Evolutionary conservation across 345 rosid genomes (phyloP).

Genomic region (Aegle marmelos): DNA sequence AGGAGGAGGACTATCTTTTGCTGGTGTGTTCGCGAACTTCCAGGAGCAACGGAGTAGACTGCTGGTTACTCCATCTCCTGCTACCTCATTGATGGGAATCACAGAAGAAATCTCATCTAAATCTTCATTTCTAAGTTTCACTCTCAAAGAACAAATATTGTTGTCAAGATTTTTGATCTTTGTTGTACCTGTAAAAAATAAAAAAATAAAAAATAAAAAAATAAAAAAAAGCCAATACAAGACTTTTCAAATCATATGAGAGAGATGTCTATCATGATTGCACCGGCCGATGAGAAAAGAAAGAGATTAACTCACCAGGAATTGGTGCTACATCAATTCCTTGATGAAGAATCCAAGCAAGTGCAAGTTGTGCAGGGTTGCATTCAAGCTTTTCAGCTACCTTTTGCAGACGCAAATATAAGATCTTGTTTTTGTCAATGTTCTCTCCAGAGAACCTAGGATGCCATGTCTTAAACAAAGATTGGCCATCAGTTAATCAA

Average conservation of each 20-base stretch:
- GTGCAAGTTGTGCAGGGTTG: slow-evolving; percentile 37
- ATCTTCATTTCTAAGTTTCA: slow-evolving; percentile 29
- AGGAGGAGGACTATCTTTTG: not conserved
- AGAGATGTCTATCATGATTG: too few relatives aligned
- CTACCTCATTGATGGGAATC: slow-evolving; percentile 30
- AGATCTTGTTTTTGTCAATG: slow-evolving; percentile 26
- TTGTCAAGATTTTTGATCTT: slow-evolving; percentile 27
- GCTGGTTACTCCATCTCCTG: slow-evolving; percentile 5
- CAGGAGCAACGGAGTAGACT: not conserved
- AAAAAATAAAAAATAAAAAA: too few relatives aligned
- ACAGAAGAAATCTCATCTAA: slow-evolving; percentile 34
- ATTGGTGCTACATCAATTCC: slow-evolving; percentile 41
- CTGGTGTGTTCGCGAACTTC: slow-evolving; percentile 33
- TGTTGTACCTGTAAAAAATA: not conserved
- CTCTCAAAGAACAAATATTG: slow-evolving; percentile 26
- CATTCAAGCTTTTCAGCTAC: slow-evolving; percentile 34
- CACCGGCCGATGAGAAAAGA: too few relatives aligned
- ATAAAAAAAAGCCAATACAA: not conserved
- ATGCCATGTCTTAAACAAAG: not conserved
- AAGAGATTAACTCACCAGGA: slow-evolving; percentile 28
- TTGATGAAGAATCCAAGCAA: slow-evolving; percentile 44
- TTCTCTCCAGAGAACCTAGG: slow-evolving; percentile 35
- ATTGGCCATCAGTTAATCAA: not conserved
- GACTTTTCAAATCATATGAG: too few relatives aligned
- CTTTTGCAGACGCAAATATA: slow-evolving; percentile 27